Base-by-base conservation (phyloP, 2,329 filamentous ascomycete species). In the Pseudovirgaria hyperparasitica region DNA sequence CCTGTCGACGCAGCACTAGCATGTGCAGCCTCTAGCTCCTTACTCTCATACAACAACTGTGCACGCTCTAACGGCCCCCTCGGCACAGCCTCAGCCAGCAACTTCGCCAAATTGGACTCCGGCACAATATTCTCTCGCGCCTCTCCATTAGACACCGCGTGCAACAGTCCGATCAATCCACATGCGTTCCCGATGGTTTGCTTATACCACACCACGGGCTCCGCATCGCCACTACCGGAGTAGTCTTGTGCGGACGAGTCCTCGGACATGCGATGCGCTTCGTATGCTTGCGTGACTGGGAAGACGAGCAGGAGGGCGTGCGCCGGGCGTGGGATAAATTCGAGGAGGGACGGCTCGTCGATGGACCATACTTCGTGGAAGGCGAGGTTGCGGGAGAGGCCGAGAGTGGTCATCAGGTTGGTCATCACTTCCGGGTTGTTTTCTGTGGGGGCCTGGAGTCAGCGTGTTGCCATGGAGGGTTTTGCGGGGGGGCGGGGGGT, bases 161-260 rank as follows among this genome's bases (percentile, higher is more conserved):
- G 90, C 23, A 96, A 52, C 16, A 96, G 57, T 0, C 81, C 90
- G 62, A 94, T 93, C 23, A 93, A 60, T 0, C 87, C 87, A 52
- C 87, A 96, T 1, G 87, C 84, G 50, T 96, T 92, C 34, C 80
- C 71, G 43, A 96, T 94, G 0, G 86, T 96, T 60, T 96, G 87
- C 41, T 73, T 80, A 66, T 86, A 96, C 90, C 87, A 98, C 6
- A 92, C 46, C 0, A 94, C 82, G 5, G 82, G 76, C 47, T 94
- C 82, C 0, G 45, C 47, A 1, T 67, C 57, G 2, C 85, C 85
- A 11, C 62, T 65, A 22, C 77, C 79, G 0, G 52, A 49, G 59
- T 93, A 93, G 20, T 74, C 70, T 2, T 59, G 39, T 22, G 62
- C 60, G 13, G 65, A 50, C 26, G 61, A 60, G 57, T 94, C 86